A percentile compares a stretch with the other conserved stretches of the same genome.
These are phyloP conservation scores for Salisapilia sapeloensis DNA, from an alignment of 352 stramenopile genomes.

Conservation along the genomic window DNA sequence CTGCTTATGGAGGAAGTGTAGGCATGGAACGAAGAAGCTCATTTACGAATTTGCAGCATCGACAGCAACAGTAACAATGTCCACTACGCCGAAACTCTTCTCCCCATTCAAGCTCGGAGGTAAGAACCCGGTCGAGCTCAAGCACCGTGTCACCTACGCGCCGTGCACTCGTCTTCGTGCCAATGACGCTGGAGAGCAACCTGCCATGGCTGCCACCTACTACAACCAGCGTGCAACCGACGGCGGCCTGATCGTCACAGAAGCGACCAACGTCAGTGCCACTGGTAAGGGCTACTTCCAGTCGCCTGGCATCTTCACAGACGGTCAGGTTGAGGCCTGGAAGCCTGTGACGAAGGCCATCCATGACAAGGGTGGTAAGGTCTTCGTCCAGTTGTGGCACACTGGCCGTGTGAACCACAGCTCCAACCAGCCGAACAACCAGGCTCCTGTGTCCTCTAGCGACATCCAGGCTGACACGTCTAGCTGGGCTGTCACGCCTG, in stretches of 20 bases:
- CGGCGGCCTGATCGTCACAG: constrained; percentile 38
- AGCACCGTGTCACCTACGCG: constrained; percentile 45
- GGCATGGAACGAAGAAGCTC: too few relatives aligned
- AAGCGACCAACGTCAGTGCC: constrained; percentile 37
- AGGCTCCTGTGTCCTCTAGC: constrained; percentile 16
- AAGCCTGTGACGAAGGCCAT: constrained; percentile 31
- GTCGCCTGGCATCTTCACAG: neutral
- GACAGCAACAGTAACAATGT: too few relatives aligned
- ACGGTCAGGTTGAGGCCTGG: constrained; percentile 25
- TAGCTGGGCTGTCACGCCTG: constrained; percentile 11
- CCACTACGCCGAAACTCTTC: constrained; percentile 22
- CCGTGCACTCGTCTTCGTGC: constrained; percentile 28
- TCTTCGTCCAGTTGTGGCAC: constrained; percentile 56
- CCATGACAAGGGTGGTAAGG: constrained; percentile 46
- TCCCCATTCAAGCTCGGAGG: constrained; percentile 20
- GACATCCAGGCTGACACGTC: constrained; percentile 3
- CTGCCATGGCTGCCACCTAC: constrained; percentile 14
- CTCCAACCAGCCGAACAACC: constrained; percentile 12
- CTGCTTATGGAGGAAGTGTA: too few relatives aligned
- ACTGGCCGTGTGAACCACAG: constrained; percentile 24
- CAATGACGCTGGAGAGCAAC: constrained; percentile 19
- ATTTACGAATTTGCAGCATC: too few relatives aligned
- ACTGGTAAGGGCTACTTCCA: too few relatives aligned
- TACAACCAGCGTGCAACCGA: too few relatives aligned
- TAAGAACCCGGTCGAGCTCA: constrained; percentile 14